Conservation (phyloP, 768 basidiomycete genomes). For the Rhodotorula toruloides region DNA sequence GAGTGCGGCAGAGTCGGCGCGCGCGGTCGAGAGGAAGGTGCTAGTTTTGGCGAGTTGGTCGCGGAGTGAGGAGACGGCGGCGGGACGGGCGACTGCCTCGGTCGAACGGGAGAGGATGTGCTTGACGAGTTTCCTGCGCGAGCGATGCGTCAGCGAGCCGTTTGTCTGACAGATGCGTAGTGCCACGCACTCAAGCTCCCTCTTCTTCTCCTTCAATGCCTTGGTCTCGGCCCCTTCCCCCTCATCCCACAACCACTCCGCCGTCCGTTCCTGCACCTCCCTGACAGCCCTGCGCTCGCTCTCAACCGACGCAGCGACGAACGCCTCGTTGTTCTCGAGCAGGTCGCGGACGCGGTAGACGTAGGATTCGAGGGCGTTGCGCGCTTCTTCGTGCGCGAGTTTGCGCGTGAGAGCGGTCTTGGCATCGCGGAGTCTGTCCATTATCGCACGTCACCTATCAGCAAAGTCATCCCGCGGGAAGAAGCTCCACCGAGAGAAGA, state of each 20-base stretch:
- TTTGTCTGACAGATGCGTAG: not conserved
- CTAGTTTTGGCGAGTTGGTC: constrained; percentile 54
- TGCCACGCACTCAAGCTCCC: constrained; percentile 72
- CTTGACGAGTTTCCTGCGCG: constrained; percentile 72
- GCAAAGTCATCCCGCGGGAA: not conserved
- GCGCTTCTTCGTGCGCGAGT: constrained; percentile 75
- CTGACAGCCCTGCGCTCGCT: constrained; percentile 68
- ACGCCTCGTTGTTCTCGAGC: constrained; percentile 56
- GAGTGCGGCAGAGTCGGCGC: constrained; percentile 65
- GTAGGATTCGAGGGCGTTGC: constrained; percentile 85
- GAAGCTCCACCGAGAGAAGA: not conserved
- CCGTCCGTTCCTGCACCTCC: constrained; percentile 65
- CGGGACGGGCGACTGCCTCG: constrained; percentile 80
- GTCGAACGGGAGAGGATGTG: constrained; percentile 62
- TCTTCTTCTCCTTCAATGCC: constrained; percentile 68
- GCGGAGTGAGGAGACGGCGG: constrained; percentile 81
- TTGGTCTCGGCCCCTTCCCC: constrained; percentile 75
- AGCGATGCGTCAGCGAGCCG: constrained; percentile 49
- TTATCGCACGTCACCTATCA: not conserved
- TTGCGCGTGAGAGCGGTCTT: constrained; percentile 73
- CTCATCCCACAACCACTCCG: constrained; percentile 75
- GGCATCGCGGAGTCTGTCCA: constrained; percentile 65
- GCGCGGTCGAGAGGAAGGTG: constrained; percentile 78
- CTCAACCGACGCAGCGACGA: constrained; percentile 42
- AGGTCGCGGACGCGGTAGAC: constrained; percentile 85